Percentiles rank a stretch among this genome's conserved stretches.
Conservation (phyloP, 1,284 basidiomycete species). For the Tylopilus sp. region DNA sequence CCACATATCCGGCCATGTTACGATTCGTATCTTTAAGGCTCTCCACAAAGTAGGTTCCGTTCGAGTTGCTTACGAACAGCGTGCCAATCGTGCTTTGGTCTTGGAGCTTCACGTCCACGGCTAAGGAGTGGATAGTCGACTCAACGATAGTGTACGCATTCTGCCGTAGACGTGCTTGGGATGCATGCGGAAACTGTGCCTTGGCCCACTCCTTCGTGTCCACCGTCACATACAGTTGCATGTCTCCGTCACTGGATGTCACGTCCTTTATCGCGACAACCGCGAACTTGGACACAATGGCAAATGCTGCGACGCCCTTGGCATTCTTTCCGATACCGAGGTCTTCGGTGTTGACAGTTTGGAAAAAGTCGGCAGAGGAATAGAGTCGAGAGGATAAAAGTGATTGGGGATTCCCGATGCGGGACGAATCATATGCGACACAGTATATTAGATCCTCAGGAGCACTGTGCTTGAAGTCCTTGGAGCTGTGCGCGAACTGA, state of each 20-base stretch:
- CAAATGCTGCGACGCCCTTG: conserved; percentile 82
- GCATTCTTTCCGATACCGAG: conserved; percentile 82
- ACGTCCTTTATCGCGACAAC: conserved; percentile 81
- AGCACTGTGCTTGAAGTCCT: conserved; percentile 73
- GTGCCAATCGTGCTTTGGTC: conserved; percentile 78
- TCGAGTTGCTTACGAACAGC: conserved; percentile 90
- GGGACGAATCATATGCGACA: conserved; percentile 71
- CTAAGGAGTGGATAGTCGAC: conserved; percentile 86
- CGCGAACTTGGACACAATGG: conserved; percentile 87
- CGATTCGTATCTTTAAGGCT: conserved; percentile 88
- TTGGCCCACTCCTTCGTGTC: conserved; percentile 81
- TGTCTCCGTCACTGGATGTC: conserved; percentile 54
- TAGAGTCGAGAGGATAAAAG: conserved; percentile 72
- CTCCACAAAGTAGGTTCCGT: conserved; percentile 94
- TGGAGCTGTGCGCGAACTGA: conserved; percentile 82
- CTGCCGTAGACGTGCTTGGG: conserved; percentile 73
- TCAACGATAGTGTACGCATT: conserved; percentile 97
- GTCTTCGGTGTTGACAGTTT: conserved; percentile 62
- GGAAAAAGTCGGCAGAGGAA: conserved; percentile 82
- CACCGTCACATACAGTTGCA: conserved; percentile 81
- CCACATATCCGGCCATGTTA: conserved; percentile 84
- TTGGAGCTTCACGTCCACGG: conserved; percentile 87
- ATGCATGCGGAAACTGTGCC: conserved; percentile 83
- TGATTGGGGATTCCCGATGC: conserved; percentile 47
- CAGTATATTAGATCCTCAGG: conserved; percentile 78